Evolutionary conservation across 495 filamentous ascomycete species (phyloP).

Genomic region (Aspergillus incahuasiensis): DNA sequence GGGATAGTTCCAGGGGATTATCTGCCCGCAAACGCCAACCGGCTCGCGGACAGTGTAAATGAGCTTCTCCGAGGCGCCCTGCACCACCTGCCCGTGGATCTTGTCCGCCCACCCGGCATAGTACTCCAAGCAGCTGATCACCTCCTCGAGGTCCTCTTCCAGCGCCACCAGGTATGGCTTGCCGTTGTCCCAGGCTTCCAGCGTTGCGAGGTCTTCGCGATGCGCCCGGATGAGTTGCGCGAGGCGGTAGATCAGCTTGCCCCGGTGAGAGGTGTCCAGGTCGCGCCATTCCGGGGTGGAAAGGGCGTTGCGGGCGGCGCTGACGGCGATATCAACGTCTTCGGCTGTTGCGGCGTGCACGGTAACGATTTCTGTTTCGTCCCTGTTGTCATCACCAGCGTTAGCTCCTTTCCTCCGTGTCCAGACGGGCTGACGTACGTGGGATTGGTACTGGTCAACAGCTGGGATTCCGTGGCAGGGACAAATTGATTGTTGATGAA

Average conservation of each 20-base stretch:
- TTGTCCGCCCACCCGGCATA: slow-evolving; percentile 94
- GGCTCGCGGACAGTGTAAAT: slow-evolving; percentile 90
- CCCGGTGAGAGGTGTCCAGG: slow-evolving; percentile 81
- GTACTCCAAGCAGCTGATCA: slow-evolving; percentile 68
- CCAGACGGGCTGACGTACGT: slow-evolving; percentile 59
- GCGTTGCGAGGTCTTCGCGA: slow-evolving; percentile 74
- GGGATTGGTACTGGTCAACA: slow-evolving; percentile 76
- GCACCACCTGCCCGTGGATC: slow-evolving; percentile 84
- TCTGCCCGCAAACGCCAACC: slow-evolving; percentile 87
- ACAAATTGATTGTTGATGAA: slow-evolving; percentile 99
- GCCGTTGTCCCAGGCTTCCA: slow-evolving; percentile 96
- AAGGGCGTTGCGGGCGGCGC: slow-evolving; percentile 79
- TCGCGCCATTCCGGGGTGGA: no score
- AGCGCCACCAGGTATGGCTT: slow-evolving; percentile 76
- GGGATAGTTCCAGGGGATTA: slow-evolving; percentile 81
- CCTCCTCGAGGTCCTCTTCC: slow-evolving; percentile 69
- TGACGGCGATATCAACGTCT: slow-evolving; percentile 82
- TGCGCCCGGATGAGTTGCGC: slow-evolving; percentile 67
- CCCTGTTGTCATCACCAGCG: slow-evolving; percentile 43
- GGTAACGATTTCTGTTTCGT: slow-evolving; percentile 79
- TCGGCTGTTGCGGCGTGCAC: slow-evolving; percentile 79
- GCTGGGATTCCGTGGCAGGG: slow-evolving; percentile 65
- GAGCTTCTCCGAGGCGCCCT: slow-evolving; percentile 73
- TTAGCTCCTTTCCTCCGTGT: not conserved
- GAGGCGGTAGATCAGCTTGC: slow-evolving; percentile 69